Conservation (phyloP, 768 basidiomycete genomes). For the Pleurotus sapidus region DNA sequence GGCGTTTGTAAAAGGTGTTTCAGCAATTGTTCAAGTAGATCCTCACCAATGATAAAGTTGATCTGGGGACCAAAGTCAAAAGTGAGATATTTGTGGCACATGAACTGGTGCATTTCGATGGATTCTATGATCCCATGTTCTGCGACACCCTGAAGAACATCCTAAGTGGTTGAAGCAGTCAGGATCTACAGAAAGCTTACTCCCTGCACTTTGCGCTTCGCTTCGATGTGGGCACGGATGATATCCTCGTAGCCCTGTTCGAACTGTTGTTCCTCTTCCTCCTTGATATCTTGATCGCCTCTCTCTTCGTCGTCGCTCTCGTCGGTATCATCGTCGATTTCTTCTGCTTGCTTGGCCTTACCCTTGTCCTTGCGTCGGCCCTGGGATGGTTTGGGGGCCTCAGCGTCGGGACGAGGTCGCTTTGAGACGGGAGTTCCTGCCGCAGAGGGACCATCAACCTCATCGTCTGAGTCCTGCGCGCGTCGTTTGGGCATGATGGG, state of each 20-base stretch:
- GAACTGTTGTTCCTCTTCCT: conserved; percentile 63
- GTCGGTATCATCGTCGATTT: conserved; percentile 27
- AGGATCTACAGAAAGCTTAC: conserved; percentile 27
- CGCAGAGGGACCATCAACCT: conserved; percentile 27
- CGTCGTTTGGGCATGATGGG: conserved; percentile 55
- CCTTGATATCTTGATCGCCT: conserved; percentile 25
- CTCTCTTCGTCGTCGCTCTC: conserved; percentile 31
- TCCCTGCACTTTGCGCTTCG: conserved; percentile 42
- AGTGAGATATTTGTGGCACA: conserved; percentile 87
- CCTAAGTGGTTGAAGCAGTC: neutral
- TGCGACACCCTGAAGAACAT: conserved; percentile 60
- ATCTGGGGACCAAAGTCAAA: conserved; percentile 91
- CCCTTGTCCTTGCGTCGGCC: conserved; percentile 26
- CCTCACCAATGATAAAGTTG: conserved; percentile 91
- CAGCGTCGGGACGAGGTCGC: conserved; percentile 27
- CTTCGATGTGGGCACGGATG: conserved; percentile 53
- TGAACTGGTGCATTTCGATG: conserved; percentile 89
- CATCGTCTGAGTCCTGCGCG: conserved; percentile 42
- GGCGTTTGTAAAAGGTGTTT: no score
- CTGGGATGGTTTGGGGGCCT: conserved; percentile 18
- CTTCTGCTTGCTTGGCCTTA: conserved; percentile 28
- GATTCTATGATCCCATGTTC: conserved; percentile 86
- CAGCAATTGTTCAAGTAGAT: neutral
- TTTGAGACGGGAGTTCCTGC: conserved; percentile 24
- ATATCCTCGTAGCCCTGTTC: conserved; percentile 59